Evolutionary conservation across 1,284 basidiomycete genomes (phyloP), one percentile per base, ranked within the genome.

Genomic region (Moniliophthora roreri): DNA sequence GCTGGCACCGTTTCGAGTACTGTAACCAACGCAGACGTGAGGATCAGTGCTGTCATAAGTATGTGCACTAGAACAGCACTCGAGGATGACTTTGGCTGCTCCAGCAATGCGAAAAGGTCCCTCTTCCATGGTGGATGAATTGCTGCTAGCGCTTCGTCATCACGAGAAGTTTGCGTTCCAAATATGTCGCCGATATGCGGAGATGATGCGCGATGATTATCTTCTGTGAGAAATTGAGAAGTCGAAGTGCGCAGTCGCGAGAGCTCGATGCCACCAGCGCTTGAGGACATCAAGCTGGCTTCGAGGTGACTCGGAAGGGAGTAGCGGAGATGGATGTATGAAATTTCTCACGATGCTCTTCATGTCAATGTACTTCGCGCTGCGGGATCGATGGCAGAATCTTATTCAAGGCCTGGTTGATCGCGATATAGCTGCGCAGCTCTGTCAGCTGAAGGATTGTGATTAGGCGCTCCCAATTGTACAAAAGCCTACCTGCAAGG

Each of bases 1-100:
- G 85, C 80, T 0, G 91, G 91, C 6, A 95, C 82, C 0, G 92
- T 95, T 63, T 94, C 93, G 18, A 94, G 71, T 1, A 92, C 80
- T 0, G 93, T 95, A 28, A 95, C 81, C 34, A 93, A 62, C 0
- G 91, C 91, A 20, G 89, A 91, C 58, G 81, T 62, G 2, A 85
- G 66, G 54, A 89, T 90, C 48, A 90, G 73, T 18, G 71, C 74
- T 0, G 85, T 90, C 36, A 79, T 81, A 41, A 80, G 66, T 57
- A 87, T 68, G 64, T 89, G 86, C 2, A 89, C 62, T 7, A 85
- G 62, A 62, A 91, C 87, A 0, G 89, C 87, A 1, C 81, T 70
- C 1, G 75, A 67, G 0, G 86, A 89, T 0, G 87, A 85, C 3
- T 82, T 83, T 0, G 89, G 87, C 49, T 78, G 77, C 60, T 91